Conservation (phyloP, 306 rosid genomes). For the Urtica urens region DNA sequence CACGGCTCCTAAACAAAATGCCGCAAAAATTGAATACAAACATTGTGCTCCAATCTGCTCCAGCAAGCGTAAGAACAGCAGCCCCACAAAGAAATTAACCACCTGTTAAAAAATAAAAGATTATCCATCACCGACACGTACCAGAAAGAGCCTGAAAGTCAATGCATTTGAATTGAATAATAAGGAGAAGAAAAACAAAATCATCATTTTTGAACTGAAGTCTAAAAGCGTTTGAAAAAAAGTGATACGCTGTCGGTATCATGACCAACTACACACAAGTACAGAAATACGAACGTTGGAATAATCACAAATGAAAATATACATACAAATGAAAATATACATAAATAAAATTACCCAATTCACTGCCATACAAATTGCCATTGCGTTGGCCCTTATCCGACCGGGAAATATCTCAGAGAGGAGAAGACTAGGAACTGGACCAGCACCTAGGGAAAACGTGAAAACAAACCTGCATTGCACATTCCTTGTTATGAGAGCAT, state of each 20-base stretch:
- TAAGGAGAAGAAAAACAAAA: too few species aligned
- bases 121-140: too few species aligned
- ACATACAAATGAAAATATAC: constrained; percentile 10
- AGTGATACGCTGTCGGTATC: not conserved
- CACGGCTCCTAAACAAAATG: constrained; percentile 47
- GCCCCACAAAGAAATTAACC: constrained; percentile 73
- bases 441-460: constrained; percentile 60
- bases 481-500: too few species aligned
- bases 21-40: constrained; percentile 44
- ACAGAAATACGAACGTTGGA: too few species aligned
- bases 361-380: constrained; percentile 81
- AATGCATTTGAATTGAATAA: too few species aligned
- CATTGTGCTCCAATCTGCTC: constrained; percentile 54
- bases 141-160: too few species aligned
- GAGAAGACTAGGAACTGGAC: constrained; percentile 79
- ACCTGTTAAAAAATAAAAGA: constrained; percentile 56
- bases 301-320: not conserved
- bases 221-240: not conserved
- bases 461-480: constrained; percentile 52
- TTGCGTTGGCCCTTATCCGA: constrained; percentile 65
- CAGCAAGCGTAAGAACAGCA: constrained; percentile 57
- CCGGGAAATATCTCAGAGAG: constrained; percentile 65
- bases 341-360: constrained; percentile 53
- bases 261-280: too few species aligned
- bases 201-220: too few species aligned